Evolutionary conservation across 129 eudicot genomes (phyloP).

Genomic region (Oenanthe sinensis): DNA sequence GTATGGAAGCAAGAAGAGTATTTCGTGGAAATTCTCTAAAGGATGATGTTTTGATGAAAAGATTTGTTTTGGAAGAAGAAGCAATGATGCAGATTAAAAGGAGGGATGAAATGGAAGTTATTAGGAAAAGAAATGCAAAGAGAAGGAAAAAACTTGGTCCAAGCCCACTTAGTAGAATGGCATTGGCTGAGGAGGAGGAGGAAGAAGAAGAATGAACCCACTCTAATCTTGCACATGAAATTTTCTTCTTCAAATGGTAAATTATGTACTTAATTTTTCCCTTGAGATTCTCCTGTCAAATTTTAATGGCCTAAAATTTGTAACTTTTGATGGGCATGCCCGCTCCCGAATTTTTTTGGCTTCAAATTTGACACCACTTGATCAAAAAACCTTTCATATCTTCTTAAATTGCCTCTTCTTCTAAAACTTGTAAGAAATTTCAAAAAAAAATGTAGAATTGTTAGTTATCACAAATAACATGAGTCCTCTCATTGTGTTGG

Average conservation of each 20-base stretch:
- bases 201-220: constrained; percentile 25
- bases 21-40: constrained; percentile 88
- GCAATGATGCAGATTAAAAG: constrained; percentile 93
- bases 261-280: not conserved
- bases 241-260: not conserved
- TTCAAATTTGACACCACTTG: not conserved
- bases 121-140: constrained; percentile 67
- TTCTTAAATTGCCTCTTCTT: too few relatives aligned
- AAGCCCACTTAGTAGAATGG: constrained; percentile 88
- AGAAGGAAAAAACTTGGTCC: constrained; percentile 91
- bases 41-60: constrained; percentile 83
- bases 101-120: constrained; percentile 82
- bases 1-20: constrained; percentile 57
- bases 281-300: not conserved
- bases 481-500: not conserved
- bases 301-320: not conserved
- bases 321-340: not conserved
- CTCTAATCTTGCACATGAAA: not conserved
- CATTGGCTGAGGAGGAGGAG: constrained; percentile 61
- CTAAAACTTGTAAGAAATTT: too few relatives aligned
- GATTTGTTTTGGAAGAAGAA: constrained; percentile 87
- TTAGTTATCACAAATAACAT: not conserved
- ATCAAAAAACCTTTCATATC: too few relatives aligned
- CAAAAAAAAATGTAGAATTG: not conserved
- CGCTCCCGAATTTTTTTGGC: not conserved